Base-by-base conservation (phyloP, 2,329 filamentous ascomycete species). In the Diaporthe batatas region DNA sequence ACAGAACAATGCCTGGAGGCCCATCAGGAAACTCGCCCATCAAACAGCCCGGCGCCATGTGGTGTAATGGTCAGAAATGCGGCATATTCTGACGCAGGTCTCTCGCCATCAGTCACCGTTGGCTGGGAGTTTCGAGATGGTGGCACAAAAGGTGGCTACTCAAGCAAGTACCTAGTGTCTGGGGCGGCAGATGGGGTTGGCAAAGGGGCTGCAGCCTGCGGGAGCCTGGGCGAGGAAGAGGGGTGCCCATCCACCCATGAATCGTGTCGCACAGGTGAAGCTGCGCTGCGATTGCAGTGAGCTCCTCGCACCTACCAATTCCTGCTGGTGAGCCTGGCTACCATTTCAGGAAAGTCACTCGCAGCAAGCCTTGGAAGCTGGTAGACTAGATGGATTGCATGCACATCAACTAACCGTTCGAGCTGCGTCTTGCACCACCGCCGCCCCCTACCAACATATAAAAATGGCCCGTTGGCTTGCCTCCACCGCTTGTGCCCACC, bases 341-440 rank as follows among this genome's bases (percentile, higher is more conserved):
- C 62, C 62, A 16, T 67, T 67, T 67, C 62, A 53, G 62, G 62
- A 39, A 53, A 67, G 62, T 67, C 62, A 25, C n/a, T 53, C 47
- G 32, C 62, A 65, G n/a, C 23, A 21, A 47, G 18, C 44, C 18
- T 18, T 14, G 42, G 14, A 7, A 36, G 3, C 25, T 34, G 25
- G 39, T 64, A 59, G 25, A 11, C 23, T 64, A 65, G 23, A 65
- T 7, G 2, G 44, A 47, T 21, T 18, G 11, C 42, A 42, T 34
- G 62, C 32, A 10, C 62, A 25, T 39, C 47, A 39, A 6, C 14
- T 53, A 39, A 6, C 14, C 39, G 53, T 51, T 39, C 12, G 7
- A n/a, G 25, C 62, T 67, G 62, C 47, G n/a, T 53, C 62, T 39
- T 53, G 62, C 47, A 39, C 36, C 36, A 39, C 36, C 36, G 11